These are phyloP conservation scores for Trichoderma orchidacearum DNA, from an alignment of 495 filamentous ascomycete species.

Conservation along the genomic window DNA sequence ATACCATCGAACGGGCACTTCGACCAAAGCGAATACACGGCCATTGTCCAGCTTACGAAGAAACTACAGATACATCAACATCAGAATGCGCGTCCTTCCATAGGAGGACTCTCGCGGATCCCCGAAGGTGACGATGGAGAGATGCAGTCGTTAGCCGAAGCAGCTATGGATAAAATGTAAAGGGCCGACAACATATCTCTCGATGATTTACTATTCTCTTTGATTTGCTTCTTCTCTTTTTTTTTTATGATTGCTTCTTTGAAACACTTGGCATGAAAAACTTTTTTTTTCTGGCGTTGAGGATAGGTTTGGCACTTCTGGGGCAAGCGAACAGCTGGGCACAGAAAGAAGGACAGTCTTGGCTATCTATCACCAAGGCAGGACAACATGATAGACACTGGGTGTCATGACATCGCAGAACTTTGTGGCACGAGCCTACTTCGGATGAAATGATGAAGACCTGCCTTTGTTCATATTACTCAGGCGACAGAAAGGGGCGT, in stretches of 20 bases:
- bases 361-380: not conserved
- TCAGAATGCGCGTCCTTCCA: constrained; percentile 39
- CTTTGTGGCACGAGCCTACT: not conserved
- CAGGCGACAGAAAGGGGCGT: not conserved
- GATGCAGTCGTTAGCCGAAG: constrained; percentile 14
- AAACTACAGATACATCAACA: constrained; percentile 59
- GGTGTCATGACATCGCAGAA: not conserved
- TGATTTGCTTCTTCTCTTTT: constrained; percentile 8
- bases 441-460: not conserved
- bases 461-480: not conserved
- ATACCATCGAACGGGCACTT: constrained; percentile 53
- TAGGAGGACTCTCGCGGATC: constrained; percentile 58
- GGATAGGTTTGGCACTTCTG: not conserved
- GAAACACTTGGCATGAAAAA: no score
- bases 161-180: not conserved
- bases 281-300: not conserved
- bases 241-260: constrained; percentile 4
- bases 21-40: constrained; percentile 71
- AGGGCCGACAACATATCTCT: constrained; percentile 5
- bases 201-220: constrained; percentile 5
- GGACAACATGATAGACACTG: not conserved
- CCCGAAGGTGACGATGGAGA: constrained; percentile 43
- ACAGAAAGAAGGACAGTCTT: not conserved
- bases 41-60: constrained; percentile 75
- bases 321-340: not conserved